Conservation (phyloP, 805 yeast species). For the Starmerella sirachaensis region DNA sequence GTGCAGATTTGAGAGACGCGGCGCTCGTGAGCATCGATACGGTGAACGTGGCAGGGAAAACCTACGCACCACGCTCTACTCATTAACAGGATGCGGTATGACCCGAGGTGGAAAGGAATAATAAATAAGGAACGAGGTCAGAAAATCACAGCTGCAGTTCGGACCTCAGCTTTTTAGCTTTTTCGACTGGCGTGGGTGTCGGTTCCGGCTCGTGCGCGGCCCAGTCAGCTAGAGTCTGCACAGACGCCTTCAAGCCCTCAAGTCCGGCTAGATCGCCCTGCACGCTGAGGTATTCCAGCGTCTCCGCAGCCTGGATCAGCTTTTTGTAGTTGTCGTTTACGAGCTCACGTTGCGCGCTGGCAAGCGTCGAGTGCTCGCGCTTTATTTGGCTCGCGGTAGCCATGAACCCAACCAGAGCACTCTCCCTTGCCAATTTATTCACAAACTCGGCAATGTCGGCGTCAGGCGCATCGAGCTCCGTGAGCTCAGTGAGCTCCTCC, state of each 20-base stretch:
- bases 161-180: no score
- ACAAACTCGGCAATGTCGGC: constrained; percentile 18
- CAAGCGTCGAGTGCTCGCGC: constrained; percentile 25
- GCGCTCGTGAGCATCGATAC: no score
- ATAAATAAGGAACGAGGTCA: no score
- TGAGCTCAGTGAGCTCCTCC: constrained; percentile 18
- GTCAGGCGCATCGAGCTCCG: constrained; percentile 21
- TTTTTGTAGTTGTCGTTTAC: constrained; percentile 32
- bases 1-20: no score
- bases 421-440: constrained; percentile 13
- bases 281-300: constrained; percentile 23
- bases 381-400: constrained; percentile 23
- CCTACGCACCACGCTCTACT: no score
- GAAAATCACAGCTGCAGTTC: no score
- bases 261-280: constrained; percentile 21
- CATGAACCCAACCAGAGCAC: constrained; percentile 22
- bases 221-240: constrained; percentile 13
- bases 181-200: no score
- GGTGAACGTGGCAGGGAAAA: no score
- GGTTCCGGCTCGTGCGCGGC: no score
- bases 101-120: no score
- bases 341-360: constrained; percentile 31
- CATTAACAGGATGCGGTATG: no score
- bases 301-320: constrained; percentile 28
- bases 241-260: constrained; percentile 9